phyloP scores from a whole-genome alignment of 306 rosid genomes.

The Acacia crassicarpa region DNA sequence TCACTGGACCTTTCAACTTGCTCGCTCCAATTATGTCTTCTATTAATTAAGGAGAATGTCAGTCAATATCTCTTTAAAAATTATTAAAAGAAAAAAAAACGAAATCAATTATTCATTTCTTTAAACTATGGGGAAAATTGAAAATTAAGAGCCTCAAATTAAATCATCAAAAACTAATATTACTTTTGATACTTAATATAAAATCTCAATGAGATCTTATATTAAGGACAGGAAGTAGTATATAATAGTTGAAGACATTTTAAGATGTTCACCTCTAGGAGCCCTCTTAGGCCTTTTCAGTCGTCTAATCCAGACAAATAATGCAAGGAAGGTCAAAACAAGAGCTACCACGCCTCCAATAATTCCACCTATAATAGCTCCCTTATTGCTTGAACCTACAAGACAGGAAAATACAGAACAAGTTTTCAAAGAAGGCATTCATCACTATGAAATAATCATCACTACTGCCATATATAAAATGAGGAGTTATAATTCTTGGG shows the following conservation, averaged over 20 bases:
- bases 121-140: background rate
- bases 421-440: background rate
- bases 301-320: background rate
- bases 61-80: background rate
- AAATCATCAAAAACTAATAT: background rate
- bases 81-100: background rate
- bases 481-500: background rate
- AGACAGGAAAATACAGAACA: background rate
- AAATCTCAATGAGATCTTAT: no score
- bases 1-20: slow-evolving; percentile 32
- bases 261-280: background rate
- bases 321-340: background rate
- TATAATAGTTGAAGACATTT: background rate
- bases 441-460: background rate
- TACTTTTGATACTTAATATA: no score
- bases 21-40: background rate
- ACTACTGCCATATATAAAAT: background rate
- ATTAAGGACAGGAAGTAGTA: background rate
- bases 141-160: background rate
- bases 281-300: background rate
- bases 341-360: background rate
- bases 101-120: background rate
- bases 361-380: background rate
- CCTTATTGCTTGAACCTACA: background rate
- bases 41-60: background rate